Percentiles rank a stretch among this genome's conserved stretches.
Conservation (phyloP, 176 grass and related monocot species). For the Luzula sylvatica region DNA sequence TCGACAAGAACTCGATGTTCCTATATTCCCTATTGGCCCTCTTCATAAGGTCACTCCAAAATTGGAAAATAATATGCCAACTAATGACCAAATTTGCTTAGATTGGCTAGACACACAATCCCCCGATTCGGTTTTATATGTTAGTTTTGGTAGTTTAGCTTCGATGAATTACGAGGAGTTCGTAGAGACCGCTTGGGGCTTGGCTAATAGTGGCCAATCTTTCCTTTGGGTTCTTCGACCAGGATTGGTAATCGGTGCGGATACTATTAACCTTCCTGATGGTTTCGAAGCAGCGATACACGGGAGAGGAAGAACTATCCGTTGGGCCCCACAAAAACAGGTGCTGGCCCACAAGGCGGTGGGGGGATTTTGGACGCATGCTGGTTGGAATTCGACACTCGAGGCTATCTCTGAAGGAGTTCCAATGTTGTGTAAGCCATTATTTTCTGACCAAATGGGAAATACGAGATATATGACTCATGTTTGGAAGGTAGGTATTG, state of each 20-base stretch:
- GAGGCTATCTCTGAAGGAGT: constrained; percentile 24
- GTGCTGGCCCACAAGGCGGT: constrained; percentile 23
- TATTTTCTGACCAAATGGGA: constrained; percentile 24
- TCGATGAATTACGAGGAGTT: constrained; percentile 15
- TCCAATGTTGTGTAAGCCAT: constrained; percentile 25
- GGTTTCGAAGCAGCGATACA: constrained; percentile 8
- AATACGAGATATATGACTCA: constrained; percentile 21
- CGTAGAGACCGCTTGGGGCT: constrained; percentile 15
- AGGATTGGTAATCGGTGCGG: neutral
- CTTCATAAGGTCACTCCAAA: constrained; percentile 9
- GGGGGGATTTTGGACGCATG: constrained; percentile 26
- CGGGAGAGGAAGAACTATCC: constrained; percentile 4
- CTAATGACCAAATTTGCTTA: constrained; percentile 20
- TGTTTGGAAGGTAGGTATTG: constrained; percentile 25
- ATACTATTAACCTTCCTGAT: neutral
- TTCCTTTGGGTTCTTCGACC: constrained; percentile 33
- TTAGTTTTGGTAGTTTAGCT: constrained; percentile 31
- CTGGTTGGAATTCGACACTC: constrained; percentile 27
- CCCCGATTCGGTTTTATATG: constrained; percentile 19
- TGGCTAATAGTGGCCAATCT: constrained; percentile 16
- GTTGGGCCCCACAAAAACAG: constrained; percentile 31
- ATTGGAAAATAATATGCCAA: neutral
- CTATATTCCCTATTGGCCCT: constrained; percentile 23
- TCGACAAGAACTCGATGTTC: neutral
- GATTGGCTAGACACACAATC: constrained; percentile 26